phyloP scores from a whole-genome alignment of 495 filamentous ascomycete genomes.

The Daldinia vernicosa region DNA sequence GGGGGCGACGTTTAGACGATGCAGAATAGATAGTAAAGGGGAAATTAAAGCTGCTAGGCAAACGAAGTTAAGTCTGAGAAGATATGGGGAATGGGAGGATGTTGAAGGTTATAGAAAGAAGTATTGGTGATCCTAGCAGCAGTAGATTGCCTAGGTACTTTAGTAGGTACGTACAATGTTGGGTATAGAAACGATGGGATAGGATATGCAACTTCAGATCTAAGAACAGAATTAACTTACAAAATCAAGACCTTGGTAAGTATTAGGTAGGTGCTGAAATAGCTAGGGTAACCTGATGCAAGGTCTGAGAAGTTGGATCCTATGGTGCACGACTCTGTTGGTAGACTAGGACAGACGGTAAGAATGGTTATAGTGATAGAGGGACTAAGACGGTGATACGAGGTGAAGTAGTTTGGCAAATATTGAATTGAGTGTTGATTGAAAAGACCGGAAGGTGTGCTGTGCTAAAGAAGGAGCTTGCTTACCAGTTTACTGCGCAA shows the following conservation, averaged over 20 bases:
- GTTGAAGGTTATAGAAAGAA: not conserved
- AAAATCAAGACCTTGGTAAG: not conserved
- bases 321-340: not conserved
- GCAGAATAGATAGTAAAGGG: not conserved
- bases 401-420: not conserved
- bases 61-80: not conserved
- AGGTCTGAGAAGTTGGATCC: not conserved
- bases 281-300: not conserved
- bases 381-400: not conserved
- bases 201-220: not conserved
- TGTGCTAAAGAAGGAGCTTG: not conserved
- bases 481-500: constrained; percentile 5
- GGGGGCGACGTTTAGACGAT: not conserved
- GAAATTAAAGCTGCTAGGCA: not conserved
- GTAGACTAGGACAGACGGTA: not conserved
- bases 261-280: not conserved
- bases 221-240: not conserved
- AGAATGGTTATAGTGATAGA: not conserved
- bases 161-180: not conserved
- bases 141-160: not conserved
- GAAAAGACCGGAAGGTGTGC: not conserved
- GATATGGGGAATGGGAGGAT: not conserved
- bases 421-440: not conserved
- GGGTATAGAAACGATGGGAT: not conserved
- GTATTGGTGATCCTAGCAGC: not conserved